Evolutionary conservation across 139 green algal genomes (phyloP), one percentile per base, ranked within the genome.

Genomic region (Closterium sp.): DNA sequence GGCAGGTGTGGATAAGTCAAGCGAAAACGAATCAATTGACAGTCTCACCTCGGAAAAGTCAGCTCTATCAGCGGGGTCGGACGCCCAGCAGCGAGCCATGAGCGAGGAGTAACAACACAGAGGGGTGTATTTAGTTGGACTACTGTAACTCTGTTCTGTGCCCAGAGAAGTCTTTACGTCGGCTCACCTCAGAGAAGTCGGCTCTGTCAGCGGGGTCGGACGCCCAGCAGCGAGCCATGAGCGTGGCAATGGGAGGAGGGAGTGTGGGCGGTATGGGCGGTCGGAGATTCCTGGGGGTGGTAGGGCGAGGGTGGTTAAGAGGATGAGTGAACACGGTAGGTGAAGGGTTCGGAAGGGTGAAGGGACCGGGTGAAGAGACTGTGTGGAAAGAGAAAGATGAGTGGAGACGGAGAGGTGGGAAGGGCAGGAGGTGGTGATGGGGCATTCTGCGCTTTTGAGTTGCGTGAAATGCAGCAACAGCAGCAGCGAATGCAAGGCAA

Each of bases 201-300:
- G 91, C 87, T n/a, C 91, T 50, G 19, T 92, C 45, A 27, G 29
- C 45, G 4, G 91, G 91, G 34, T 88, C 30, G 32, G 11, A 29
- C 21, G 45, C 22, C 91, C 91, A 94, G 88, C 91, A 94, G 30
- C n/a, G 21, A 7, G 88, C 34, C 29, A 85, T 34, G 70, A 92
- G 31, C 5, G 38, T 29, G 27, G 27, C 87, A 10, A 94, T 32
- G 30, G 9, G 31, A 21, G 87, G 70, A 29, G 70, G 91, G 21
- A 24, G 27, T 6, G 22, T 38, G 31, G n/a, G 70, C 4, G 91
- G 91, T 7, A 94, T 92, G 24, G 24, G 24, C 29, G 91, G 91
- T 2, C 91, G 70, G 24, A 94, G 91, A 10, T 31, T 87, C n/a
- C 28, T 87, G 85, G 19, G n/a, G 84, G n/a, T 29, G 84, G n/a